Conservation (phyloP, 768 basidiomycete species). For the Hirschioporus abietinus region DNA sequence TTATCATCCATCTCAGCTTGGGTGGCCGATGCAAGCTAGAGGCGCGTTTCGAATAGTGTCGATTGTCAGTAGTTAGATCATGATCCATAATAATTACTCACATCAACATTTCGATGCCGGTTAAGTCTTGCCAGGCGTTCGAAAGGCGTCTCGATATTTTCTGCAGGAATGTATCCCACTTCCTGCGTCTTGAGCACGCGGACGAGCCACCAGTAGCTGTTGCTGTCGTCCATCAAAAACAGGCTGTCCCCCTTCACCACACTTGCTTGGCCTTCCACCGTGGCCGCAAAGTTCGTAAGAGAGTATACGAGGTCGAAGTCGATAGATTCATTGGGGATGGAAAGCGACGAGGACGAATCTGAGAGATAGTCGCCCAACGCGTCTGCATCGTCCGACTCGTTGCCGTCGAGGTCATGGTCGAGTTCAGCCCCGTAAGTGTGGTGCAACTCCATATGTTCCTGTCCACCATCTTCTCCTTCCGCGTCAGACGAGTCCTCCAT, state of each 20-base stretch:
- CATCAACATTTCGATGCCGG: conserved; percentile 96
- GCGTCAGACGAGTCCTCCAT: conserved; percentile 71
- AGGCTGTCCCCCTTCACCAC: conserved; percentile 98
- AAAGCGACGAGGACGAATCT: conserved; percentile 75
- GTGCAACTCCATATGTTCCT: neutral
- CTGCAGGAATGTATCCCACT: conserved; percentile 97
- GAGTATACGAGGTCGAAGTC: conserved; percentile 91
- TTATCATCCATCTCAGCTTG: conserved; percentile 56
- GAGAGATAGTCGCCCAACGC: conserved; percentile 65
- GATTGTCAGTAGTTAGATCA: neutral
- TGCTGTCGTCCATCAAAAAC: conserved; percentile 95
- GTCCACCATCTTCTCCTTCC: conserved; percentile 16
- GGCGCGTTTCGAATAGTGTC: conserved; percentile 3
- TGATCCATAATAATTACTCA: conserved; percentile 34
- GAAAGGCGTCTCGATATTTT: conserved; percentile 98
- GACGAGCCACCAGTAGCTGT: conserved; percentile 99
- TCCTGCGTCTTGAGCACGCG: conserved; percentile 98
- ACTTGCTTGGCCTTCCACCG: conserved; percentile 97
- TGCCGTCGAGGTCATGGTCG: conserved; percentile 36
- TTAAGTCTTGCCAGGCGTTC: conserved; percentile 93
- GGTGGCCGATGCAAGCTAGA: conserved; percentile 68
- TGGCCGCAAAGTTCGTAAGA: conserved; percentile 95
- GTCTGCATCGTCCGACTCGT: conserved; percentile 56
- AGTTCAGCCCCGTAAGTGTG: neutral
- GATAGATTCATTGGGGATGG: conserved; percentile 87